Base-by-base conservation (phyloP, 768 basidiomycete species). In the Tephrocybe sp. region DNA sequence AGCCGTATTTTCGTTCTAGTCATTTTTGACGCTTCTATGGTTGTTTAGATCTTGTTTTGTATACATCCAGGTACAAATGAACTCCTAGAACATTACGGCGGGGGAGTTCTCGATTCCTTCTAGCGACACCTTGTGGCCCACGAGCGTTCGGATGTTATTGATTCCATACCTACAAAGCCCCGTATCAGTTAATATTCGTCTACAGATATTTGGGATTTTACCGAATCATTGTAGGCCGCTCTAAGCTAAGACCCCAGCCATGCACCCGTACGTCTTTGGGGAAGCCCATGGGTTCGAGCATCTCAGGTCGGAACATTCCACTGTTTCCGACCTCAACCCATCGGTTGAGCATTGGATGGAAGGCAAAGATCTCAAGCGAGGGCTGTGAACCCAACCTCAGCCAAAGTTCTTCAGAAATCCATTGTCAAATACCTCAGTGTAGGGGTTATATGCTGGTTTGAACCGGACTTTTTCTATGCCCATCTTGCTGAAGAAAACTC, bases 311-410 rank as follows among this genome's bases (percentile, higher is more conserved):
- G 85, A 99, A 99, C 90, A 99, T 96, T 19, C 97, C 97, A 64
- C 93, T 96, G 72, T 98, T 98, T 32, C 96, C 96, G 30, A 98
- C 92, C 69, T 98, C 96, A 32, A 98, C 95, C 93, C 94, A 97
- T 61, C 89, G 89, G 66, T 89, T 77, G 34, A 98, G 80, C 69
- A 86, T 82, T 34, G 94, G 92, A 62, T 99, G 97, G 80, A 95
- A 99, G 23, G 95, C 94, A 70, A 98, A 99, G 54, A 99, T 96
- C 72, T 99, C 97, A 39, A 98, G 82, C 1, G 94, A 96, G 5
- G 94, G 94, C 90, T 94, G 56, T 19, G 35, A 50, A 53, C 43
- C 20, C 33, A 36, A 9, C 39, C 30, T 33, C 14, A 33, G 41
- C 49, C 16, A 30, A 12, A 13, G 38, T 34, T 39, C 31, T 35